Base-by-base conservation (phyloP, 345 rosid genomes). In the Sisymbrium altissimum region DNA sequence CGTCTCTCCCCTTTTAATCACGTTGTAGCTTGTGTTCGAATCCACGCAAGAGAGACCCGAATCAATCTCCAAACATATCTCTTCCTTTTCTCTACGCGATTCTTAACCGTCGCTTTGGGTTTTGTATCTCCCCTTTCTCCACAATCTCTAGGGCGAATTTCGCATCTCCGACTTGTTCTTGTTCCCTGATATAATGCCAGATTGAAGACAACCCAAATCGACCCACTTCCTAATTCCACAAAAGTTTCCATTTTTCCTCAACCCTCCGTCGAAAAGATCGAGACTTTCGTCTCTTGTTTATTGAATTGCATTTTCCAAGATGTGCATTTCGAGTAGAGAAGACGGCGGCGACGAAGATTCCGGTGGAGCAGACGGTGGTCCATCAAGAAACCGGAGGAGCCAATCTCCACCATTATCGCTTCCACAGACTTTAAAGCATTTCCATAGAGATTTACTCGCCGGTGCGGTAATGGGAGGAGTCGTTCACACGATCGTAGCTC, bases 401-500 rank as follows among this genome's bases (percentile, higher is more conserved):
- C 73, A 49, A 57, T 49, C 29, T 1, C 73, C 71, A 27, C 73
- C 71, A 45, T 54, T 36, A 10, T 45, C 70, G 11, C 17, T 77
- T 52, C 55, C 72, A 0, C 43, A 56, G 44, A 45, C 79, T 19
- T 53, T 85, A 63, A 80, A 76, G 25, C 81, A 81, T 77, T 91
- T 94, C 82, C 90, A 88, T 18, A 85, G 87, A 75, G 97, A 91
- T 87, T 85, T 91, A 58, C 61, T 87, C 82, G 97, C 97, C 17
- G 99, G 99, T 11, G 99, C 99, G 58, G 61, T 92, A 41, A 84
- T 95, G 97, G 99, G 97, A 1, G 96, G 97, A 35, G 84, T 84
- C 49, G 96, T 95, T 64, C 99, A 95, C 82, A 95, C 99, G 40
- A 95, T 92, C 69, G 97, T 95, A 4, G 99, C 99, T 0, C 99